A percentile compares a stretch with the other conserved stretches of the same genome.
phyloP scores from a whole-genome alignment of 1,284 basidiomycete genomes.

The Ustilago esculenta region DNA sequence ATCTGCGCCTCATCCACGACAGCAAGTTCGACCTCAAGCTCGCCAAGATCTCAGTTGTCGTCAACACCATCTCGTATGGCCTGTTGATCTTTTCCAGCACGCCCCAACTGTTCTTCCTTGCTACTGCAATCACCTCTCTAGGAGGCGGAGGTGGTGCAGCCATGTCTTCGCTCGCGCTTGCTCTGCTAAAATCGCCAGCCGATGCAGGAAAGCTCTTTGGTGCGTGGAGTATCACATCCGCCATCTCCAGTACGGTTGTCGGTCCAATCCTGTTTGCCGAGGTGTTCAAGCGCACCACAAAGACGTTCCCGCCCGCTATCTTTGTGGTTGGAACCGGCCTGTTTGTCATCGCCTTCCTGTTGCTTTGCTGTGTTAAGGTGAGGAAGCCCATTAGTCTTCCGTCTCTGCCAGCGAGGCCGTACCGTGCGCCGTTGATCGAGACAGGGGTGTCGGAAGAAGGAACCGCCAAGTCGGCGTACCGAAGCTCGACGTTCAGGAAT shows the following conservation, averaged over 20 bases:
- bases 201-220: constrained; percentile 65
- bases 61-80: constrained; percentile 39
- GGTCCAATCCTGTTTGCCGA: constrained; percentile 61
- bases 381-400: constrained; percentile 50
- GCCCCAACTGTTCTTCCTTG: constrained; percentile 35
- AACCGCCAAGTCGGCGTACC: constrained; percentile 9
- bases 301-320: constrained; percentile 49
- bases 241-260: constrained; percentile 54
- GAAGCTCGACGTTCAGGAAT: constrained; percentile 24
- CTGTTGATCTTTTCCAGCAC: constrained; percentile 36
- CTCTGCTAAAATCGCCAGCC: constrained; percentile 52
- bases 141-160: constrained; percentile 60
- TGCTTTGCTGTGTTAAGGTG: constrained; percentile 50
- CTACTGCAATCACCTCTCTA: constrained; percentile 44
- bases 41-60: constrained; percentile 34
- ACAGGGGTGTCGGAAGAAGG: constrained; percentile 2
- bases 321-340: constrained; percentile 45
- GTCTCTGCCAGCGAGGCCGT: constrained; percentile 47
- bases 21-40: constrained; percentile 61
- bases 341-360: constrained; percentile 30
- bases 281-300: constrained; percentile 48
- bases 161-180: constrained; percentile 62
- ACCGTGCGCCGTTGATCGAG: constrained; percentile 1
- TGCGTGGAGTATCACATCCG: constrained; percentile 62
- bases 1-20: constrained; percentile 64